These are phyloP conservation scores for Yamadazyma jaroonii DNA, from an alignment of 1,139 yeast genomes.

Conservation along the genomic window DNA sequence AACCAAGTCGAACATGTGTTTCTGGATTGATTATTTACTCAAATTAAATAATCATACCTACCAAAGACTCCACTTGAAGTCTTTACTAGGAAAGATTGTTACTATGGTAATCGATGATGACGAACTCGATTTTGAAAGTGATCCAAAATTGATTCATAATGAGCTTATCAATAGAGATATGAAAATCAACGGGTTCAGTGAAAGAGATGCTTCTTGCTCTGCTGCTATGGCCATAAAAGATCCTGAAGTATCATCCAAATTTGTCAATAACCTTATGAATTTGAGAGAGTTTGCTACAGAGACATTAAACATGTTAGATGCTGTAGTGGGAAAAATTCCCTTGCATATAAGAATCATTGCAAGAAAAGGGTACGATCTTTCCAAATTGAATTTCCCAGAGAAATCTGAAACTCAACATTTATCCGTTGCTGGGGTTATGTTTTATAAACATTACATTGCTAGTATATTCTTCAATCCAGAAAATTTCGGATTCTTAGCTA, in stretches of 20 bases:
- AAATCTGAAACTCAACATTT: slow-evolving; percentile 53
- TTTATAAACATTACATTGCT: slow-evolving; percentile 62
- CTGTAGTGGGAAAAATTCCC: slow-evolving; percentile 52
- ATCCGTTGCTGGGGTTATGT: slow-evolving; percentile 66
- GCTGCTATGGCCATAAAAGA: slow-evolving; percentile 79
- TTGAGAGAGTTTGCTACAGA: slow-evolving; percentile 71
- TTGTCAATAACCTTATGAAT: slow-evolving; percentile 70
- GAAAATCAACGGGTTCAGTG: slow-evolving; percentile 39
- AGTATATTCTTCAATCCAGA: slow-evolving; percentile 71
- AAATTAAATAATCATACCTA: slow-evolving; percentile 58
- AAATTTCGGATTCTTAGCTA: slow-evolving; percentile 46
- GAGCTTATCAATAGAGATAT: slow-evolving; percentile 47
- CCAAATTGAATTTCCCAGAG: slow-evolving; percentile 47
- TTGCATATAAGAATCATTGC: slow-evolving; percentile 50
- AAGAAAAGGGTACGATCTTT: slow-evolving; percentile 29
- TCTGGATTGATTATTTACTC: slow-evolving; percentile 53
- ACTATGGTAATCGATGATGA: slow-evolving; percentile 52
- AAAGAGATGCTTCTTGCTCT: slow-evolving; percentile 29
- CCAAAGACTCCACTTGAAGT: slow-evolving; percentile 55
- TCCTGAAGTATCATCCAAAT: slow-evolving; percentile 62
- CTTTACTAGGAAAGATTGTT: slow-evolving; percentile 52
- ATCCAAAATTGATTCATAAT: slow-evolving; percentile 67
- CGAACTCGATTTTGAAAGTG: slow-evolving; percentile 69
- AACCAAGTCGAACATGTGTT: slow-evolving; percentile 29
- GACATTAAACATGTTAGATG: slow-evolving; percentile 43